Conservation (phyloP, 108 stramenopile species). For the Seminavis robusta region DNA sequence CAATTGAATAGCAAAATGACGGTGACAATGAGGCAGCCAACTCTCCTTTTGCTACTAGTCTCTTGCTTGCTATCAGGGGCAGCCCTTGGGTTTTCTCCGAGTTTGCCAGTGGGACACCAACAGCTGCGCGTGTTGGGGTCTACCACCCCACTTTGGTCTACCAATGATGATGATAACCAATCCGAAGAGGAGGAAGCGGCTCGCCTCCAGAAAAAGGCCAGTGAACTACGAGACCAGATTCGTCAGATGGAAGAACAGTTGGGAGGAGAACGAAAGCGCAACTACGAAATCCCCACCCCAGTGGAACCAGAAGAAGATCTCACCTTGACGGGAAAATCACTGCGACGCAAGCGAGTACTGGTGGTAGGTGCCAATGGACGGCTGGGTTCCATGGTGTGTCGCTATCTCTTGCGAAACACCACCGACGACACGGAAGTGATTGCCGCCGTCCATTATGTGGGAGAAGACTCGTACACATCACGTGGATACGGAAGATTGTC, state of each 20-base stretch:
- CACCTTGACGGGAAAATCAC: slow-evolving; percentile 18
- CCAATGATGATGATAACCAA: slow-evolving; percentile 25
- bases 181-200: slow-evolving; percentile 54
- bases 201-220: slow-evolving; percentile 46
- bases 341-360: slow-evolving; percentile 58
- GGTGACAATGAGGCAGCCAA: too few relatives aligned
- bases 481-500: slow-evolving; percentile 77
- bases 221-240: slow-evolving; percentile 62
- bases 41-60: too few relatives aligned
- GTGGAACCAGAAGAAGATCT: slow-evolving; percentile 4
- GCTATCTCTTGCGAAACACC: slow-evolving; percentile 57
- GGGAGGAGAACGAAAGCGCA: slow-evolving; percentile 18
- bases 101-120: too few relatives aligned
- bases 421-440: slow-evolving; percentile 67
- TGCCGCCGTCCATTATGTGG: slow-evolving; percentile 75
- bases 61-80: too few relatives aligned
- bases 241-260: slow-evolving; percentile 54
- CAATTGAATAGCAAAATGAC: too few relatives aligned
- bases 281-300: background rate
- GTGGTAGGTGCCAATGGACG: slow-evolving; percentile 82
- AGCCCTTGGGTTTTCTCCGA: too few relatives aligned
- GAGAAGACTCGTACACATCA: slow-evolving; percentile 48
- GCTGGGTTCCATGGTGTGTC: slow-evolving; percentile 76
- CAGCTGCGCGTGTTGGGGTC: too few relatives aligned
- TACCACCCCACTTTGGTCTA: too few relatives aligned